These are phyloP conservation scores for Blechomonas ayalai DNA, from an alignment of 208 protist genomes.

Conservation along the genomic window DNA sequence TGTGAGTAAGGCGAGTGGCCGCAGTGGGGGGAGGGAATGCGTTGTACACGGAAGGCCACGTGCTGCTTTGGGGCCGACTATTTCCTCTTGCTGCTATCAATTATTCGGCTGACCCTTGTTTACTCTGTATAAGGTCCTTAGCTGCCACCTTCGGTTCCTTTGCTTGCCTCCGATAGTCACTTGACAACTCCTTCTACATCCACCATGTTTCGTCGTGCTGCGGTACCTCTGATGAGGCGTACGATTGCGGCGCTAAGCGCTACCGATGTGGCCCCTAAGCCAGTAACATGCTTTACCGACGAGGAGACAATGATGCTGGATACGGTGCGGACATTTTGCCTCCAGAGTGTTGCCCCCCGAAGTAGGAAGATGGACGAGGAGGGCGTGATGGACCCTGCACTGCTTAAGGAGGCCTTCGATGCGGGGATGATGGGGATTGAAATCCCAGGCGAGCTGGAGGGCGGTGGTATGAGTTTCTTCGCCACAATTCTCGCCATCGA, in stretches of 20 bases:
- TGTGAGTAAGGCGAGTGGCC: no score
- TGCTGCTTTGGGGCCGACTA: no score
- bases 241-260: constrained; percentile 5
- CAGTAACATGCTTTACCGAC: constrained; percentile 37
- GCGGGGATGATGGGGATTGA: constrained; percentile 87
- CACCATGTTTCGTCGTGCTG: constrained; percentile 29
- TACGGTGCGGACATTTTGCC: constrained; percentile 59
- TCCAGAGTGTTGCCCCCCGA: constrained; percentile 49
- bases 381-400: constrained; percentile 41
- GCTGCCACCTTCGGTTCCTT: no score
- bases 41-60: no score
- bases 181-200: no score
- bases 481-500: constrained; percentile 79
- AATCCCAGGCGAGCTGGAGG: constrained; percentile 46
- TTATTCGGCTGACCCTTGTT: no score
- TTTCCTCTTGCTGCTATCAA: no score
- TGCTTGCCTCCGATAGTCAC: no score
- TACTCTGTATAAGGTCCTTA: no score
- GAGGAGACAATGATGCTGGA: constrained; percentile 71
- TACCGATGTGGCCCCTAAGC: constrained; percentile 3
- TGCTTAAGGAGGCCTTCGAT: constrained; percentile 70
- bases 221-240: constrained; percentile 24
- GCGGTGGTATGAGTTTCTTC: constrained; percentile 71
- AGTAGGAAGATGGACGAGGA: constrained; percentile 77
- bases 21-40: no score